These are phyloP conservation scores for Alternaria incomplexa DNA, from an alignment of 2,329 filamentous ascomycete genomes.

Conservation along the genomic window DNA sequence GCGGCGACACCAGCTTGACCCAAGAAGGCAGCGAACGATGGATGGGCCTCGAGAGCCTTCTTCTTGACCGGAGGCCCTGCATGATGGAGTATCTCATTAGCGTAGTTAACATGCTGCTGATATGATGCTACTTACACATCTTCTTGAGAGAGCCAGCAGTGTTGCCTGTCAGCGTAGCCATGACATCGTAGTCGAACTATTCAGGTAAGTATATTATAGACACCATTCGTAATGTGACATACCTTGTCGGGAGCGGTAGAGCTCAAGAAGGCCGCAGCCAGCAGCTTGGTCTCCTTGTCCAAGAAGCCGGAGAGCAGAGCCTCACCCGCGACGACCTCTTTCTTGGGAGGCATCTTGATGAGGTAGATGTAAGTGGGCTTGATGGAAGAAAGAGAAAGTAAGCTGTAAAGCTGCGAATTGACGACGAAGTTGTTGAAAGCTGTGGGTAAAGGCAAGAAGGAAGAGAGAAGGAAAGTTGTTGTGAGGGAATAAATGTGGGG, in stretches of 20 bases:
- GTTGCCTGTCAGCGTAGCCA: slow-evolving; percentile 37
- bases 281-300: slow-evolving; percentile 32
- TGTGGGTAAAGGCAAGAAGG: not conserved
- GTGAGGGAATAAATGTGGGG: slow-evolving; percentile 1
- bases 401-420: not conserved
- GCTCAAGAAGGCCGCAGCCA: slow-evolving; percentile 42
- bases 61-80: slow-evolving; percentile 35
- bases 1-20: slow-evolving; percentile 5
- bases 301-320: slow-evolving; percentile 28
- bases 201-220: not conserved
- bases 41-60: slow-evolving; percentile 33
- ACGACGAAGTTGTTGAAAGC: not conserved
- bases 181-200: slow-evolving; percentile 39
- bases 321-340: slow-evolving; percentile 12
- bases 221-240: not conserved
- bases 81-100: not conserved
- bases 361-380: not conserved
- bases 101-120: not conserved
- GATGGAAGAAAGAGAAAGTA: not conserved
- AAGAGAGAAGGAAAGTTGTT: not conserved
- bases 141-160: slow-evolving; percentile 42
- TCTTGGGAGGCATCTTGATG: slow-evolving; percentile 36
- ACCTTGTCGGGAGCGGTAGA: slow-evolving; percentile 38
- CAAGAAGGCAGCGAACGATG: slow-evolving; percentile 33
- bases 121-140: slow-evolving; percentile 22